Conservation (phyloP, 148 eudicot genomes). For the Rhododendron ferrugineum region DNA sequence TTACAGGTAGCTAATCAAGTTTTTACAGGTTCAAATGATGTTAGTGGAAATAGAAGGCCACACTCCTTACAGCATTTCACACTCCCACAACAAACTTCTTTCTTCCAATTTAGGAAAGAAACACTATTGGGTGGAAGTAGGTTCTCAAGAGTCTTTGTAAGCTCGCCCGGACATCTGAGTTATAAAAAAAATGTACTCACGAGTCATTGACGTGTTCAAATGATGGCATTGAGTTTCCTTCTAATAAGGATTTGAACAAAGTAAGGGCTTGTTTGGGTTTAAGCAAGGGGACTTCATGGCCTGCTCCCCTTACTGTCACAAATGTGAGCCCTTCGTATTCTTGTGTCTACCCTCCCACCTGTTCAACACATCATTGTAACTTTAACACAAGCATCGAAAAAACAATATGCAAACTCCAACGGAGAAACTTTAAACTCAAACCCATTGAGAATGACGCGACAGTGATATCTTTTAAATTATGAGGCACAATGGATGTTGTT, state of each 20-base stretch:
- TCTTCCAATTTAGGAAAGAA: constrained; percentile 4
- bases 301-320: constrained; percentile 94
- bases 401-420: no score
- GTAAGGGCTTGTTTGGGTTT: constrained; percentile 74
- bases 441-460: no score
- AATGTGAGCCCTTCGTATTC: no score
- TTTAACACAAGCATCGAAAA: no score
- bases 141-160: constrained; percentile 12
- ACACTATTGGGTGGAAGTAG: neutral
- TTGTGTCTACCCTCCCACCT: no score
- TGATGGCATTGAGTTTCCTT: constrained; percentile 68
- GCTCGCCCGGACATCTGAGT: no score
- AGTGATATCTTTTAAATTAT: no score
- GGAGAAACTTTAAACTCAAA: no score
- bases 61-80: neutral
- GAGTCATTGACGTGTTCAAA: constrained; percentile 40
- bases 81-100: neutral
- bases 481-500: no score
- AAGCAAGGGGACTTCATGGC: constrained; percentile 95
- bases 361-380: constrained; percentile 1
- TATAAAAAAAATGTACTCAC: constrained; percentile 5
- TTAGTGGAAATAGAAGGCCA: neutral
- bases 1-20: neutral
- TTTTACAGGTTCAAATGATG: neutral
- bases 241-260: constrained; percentile 56